Base-by-base conservation (phyloP, 345 rosid species). In the Melaleuca quinquenervia region DNA sequence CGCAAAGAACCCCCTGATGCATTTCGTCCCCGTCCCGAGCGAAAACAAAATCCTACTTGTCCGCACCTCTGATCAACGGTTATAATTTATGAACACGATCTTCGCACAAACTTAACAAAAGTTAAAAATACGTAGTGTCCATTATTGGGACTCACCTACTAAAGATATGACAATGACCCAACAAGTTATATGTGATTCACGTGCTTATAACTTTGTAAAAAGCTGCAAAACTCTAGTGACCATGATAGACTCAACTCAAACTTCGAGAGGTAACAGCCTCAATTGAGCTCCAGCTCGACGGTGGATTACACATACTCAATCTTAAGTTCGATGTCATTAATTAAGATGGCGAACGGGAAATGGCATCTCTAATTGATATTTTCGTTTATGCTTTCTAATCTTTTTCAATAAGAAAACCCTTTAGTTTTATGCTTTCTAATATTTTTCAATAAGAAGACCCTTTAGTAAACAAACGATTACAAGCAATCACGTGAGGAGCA, bases 1-100 rank as follows among this genome's bases (percentile, higher is more conserved):
- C 95, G 64, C 18, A 87, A 92, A 29, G 96, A 92, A 20, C 93
- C 85, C 85, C 50, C 95, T 95, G 21, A 95, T 85, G 85, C 98
- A 96, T 88, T 97, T 96, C 3, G 99, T 96, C 36, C 98, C 98
- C 15, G 99, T 97, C 36, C 97, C 99, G 80, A 97, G 78, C 8
- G 98, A 92, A 50, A 96, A 92, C 51, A 97, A 41, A 41, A 41
- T 41, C 41, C 41, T 41, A 41, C 41, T 41, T 41, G 41, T 41
- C 55, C 24, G 0, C 22, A 22, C 55, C 55, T 20, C 9, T 20
- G 8, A 7, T 15, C 76, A 11, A 18, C 21, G 76, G 21, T 15
- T 64, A 64, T 11, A 64, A 29, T 8, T 64, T 16, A 8, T 16
- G 22, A 29, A 29, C 44, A 16, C 22, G 22, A 15, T n/a, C 3